These are phyloP conservation scores for Aspergillus coremiiformis DNA, from an alignment of 495 filamentous ascomycete genomes.

Conservation along the genomic window DNA sequence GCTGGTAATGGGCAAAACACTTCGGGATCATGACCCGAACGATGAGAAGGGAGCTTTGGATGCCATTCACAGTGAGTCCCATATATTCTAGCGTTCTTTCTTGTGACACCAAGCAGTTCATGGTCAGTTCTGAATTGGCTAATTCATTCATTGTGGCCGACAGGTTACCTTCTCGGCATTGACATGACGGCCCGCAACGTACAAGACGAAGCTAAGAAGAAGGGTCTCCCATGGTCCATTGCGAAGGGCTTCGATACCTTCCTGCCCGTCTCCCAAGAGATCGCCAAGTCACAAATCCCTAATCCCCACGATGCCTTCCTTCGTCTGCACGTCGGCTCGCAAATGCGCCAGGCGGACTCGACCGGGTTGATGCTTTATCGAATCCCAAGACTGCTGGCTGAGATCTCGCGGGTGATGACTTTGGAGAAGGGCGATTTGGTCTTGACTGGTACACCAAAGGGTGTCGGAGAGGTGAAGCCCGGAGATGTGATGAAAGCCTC, in stretches of 20 bases:
- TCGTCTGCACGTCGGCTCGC: slow-evolving; percentile 69
- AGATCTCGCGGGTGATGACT: slow-evolving; percentile 92
- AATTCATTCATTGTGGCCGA: neutral
- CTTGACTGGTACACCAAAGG: slow-evolving; percentile 93
- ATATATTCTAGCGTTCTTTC: neutral
- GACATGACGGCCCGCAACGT: slow-evolving; percentile 93
- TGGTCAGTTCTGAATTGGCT: neutral
- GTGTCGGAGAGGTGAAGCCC: slow-evolving; percentile 75
- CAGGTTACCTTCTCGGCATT: slow-evolving; percentile 77
- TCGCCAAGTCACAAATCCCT: slow-evolving; percentile 67
- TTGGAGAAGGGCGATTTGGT: slow-evolving; percentile 88
- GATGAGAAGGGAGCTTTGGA: slow-evolving; percentile 47
- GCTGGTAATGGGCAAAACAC: slow-evolving; percentile 69
- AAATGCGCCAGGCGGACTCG: slow-evolving; percentile 70
- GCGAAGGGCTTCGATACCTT: slow-evolving; percentile 98
- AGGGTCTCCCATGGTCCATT: slow-evolving; percentile 93
- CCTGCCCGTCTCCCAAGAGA: slow-evolving; percentile 71
- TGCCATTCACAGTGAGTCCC: slow-evolving; percentile 41
- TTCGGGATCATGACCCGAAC: slow-evolving; percentile 63
- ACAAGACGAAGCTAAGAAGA: slow-evolving; percentile 93
- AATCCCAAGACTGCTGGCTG: slow-evolving; percentile 77
- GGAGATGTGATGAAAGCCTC: slow-evolving; percentile 89
- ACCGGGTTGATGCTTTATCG: slow-evolving; percentile 87
- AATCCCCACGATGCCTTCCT: slow-evolving; percentile 85
- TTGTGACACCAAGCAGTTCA: neutral